Evolutionary conservation across 345 rosid species (phyloP).

Genomic region (Eucalyptus viminalis): DNA sequence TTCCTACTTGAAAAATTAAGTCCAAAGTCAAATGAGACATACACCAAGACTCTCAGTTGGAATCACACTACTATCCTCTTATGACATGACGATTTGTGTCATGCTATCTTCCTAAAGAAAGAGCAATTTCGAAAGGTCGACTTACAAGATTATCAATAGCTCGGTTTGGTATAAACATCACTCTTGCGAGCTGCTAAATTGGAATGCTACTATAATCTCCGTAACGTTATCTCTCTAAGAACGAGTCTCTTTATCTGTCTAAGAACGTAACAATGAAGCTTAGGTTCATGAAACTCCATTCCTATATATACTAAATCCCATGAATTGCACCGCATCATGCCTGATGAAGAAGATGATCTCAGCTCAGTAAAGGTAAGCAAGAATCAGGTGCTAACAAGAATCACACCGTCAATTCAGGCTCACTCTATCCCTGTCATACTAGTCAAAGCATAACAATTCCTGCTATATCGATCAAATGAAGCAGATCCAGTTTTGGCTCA

Average conservation of each 20-base stretch:
- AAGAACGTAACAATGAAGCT: not conserved
- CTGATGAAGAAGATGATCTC: not conserved
- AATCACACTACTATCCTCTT: not conserved
- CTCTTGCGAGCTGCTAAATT: not conserved
- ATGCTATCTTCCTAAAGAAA: not conserved
- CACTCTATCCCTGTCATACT: not conserved
- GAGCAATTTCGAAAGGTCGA: not conserved
- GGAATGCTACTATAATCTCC: not conserved
- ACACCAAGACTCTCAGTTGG: not conserved
- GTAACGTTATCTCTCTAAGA: not conserved
- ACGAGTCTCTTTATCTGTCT: not conserved
- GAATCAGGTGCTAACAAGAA: not conserved
- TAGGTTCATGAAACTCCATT: not conserved
- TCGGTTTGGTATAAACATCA: not conserved
- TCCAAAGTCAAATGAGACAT: not conserved
- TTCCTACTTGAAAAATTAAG: not conserved
- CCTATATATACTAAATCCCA: not conserved
- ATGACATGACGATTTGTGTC: not conserved
- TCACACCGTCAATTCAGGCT: not conserved
- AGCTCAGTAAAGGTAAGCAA: not conserved
- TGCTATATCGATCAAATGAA: not conserved
- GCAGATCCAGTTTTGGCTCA: not conserved
- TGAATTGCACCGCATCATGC: not conserved
- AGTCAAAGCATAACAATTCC: not conserved
- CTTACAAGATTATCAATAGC: not conserved